A percentile compares a stretch with the other conserved stretches of the same genome.
Conservation (phyloP, 179 eudicot genomes). For the Beta lomatogona region DNA sequence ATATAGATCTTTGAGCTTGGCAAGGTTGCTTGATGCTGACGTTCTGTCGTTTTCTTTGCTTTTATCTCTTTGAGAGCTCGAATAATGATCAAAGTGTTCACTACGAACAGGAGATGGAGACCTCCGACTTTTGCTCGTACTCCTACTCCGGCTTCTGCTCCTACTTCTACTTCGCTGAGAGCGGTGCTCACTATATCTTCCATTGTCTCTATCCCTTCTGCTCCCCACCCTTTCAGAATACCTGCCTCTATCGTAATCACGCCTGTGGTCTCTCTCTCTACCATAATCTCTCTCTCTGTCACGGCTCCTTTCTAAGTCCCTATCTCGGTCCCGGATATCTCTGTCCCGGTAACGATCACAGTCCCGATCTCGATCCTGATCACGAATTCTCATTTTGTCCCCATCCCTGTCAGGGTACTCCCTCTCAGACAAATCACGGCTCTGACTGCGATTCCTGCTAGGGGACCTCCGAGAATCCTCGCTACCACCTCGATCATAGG, state of each 20-base stretch:
- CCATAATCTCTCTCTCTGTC: constrained; percentile 48
- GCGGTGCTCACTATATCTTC: constrained; percentile 47
- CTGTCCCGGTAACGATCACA: constrained; percentile 35
- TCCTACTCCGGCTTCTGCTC: constrained; percentile 66
- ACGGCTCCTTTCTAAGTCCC: constrained; percentile 48
- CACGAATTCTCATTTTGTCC: constrained; percentile 27
- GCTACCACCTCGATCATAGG: constrained; percentile 48
- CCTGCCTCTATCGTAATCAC: constrained; percentile 58
- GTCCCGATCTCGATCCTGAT: constrained; percentile 29
- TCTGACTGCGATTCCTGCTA: constrained; percentile 67
- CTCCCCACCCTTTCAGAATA: constrained; percentile 52
- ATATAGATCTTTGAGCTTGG: constrained; percentile 82
- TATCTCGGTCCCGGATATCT: constrained; percentile 39
- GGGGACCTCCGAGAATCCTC: constrained; percentile 73
- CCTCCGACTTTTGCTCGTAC: constrained; percentile 54
- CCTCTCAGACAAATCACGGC: constrained; percentile 75
- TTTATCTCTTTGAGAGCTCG: constrained; percentile 47
- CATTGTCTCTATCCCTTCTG: constrained; percentile 57
- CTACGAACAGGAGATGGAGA: constrained; percentile 37
- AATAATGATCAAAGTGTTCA: constrained; percentile 38
- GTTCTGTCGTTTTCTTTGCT: constrained; percentile 65
- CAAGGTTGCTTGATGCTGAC: constrained; percentile 68
- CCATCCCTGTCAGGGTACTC: constrained; percentile 46
- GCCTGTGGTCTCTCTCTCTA: constrained; percentile 65
- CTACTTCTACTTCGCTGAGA: constrained; percentile 66